Conservation (phyloP, 1,284 basidiomycete genomes). For the Trichosporon sp. region DNA sequence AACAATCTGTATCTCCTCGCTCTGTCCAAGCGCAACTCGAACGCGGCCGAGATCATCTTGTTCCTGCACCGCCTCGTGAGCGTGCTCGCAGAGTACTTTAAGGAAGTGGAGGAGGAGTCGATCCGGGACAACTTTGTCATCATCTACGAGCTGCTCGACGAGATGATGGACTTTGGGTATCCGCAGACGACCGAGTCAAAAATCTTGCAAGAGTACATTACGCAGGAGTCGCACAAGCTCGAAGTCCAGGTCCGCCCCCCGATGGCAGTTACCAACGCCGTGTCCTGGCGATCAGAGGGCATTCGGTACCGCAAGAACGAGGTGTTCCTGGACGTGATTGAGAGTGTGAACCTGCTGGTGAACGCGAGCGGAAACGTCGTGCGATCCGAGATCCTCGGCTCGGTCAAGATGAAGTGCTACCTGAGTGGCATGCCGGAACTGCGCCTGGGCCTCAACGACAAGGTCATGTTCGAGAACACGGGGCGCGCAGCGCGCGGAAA, state of each 20-base stretch:
- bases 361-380: constrained; percentile 97
- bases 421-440: constrained; percentile 98
- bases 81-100: constrained; percentile 92
- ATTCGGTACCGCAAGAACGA: constrained; percentile 99
- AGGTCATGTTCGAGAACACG: constrained; percentile 98
- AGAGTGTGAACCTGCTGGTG: constrained; percentile 93
- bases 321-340: constrained; percentile 97
- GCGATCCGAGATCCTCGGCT: constrained; percentile 92
- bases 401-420: constrained; percentile 99
- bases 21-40: constrained; percentile 89
- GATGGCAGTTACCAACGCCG: constrained; percentile 97
- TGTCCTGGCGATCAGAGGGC: constrained; percentile 96
- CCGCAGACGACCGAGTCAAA: constrained; percentile 99
- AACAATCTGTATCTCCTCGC: constrained; percentile 96
- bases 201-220: constrained; percentile 94
- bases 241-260: constrained; percentile 94
- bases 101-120: constrained; percentile 97
- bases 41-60: constrained; percentile 92
- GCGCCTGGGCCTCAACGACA: constrained; percentile 92
- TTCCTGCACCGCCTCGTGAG: constrained; percentile 84
- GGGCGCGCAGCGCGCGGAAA: constrained; percentile 91
- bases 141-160: constrained; percentile 94
- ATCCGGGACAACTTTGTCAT: constrained; percentile 98
- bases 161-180: constrained; percentile 99
- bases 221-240: constrained; percentile 97